Base-by-base conservation (phyloP, 208 protist genomes). In the Acanthamoeba sp. region DNA sequence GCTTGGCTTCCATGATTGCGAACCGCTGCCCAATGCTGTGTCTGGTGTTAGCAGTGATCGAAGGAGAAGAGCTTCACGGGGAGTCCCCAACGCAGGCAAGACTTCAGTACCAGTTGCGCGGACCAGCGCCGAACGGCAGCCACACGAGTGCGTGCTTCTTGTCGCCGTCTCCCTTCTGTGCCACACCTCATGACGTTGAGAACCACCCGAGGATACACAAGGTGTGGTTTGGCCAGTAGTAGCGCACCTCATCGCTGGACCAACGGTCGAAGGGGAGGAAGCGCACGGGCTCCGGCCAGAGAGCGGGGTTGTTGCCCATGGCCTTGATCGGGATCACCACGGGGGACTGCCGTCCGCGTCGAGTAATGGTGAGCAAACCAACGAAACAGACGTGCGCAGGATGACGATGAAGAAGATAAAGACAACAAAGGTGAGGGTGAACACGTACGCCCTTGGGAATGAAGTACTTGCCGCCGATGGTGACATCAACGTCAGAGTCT, bases 181-280 rank as follows among this genome's bases (percentile, higher is more conserved):
- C 12, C 45, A 50, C 7, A 50, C n/a, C n/a, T n/a, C 45, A 50
- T 50, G 12, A 3, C 45, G 45, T 48, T 48, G 45, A 14, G 10
- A 69, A 7, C 59, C 4, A 82, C 7, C 71, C 6, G 45, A 48
- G 45, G 45, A 2, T 14, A 2, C 4, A 22, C 2, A n/a, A 6
- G 18, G 4, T 14, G 45, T 3, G 69, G 3, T 18, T 18, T 22
- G 29, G 27, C n/a, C 7, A n/a, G 16, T 73, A n/a, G n/a, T n/a
- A 5, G 24, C 38, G 76, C 27, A 59, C 76, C 45, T 89, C 85
- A 22, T 91, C 85, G 22, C 62, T 42, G 34, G 22, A 24, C 85
- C 85, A 91, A 0, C 85, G 48, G 45, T 91, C 85, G 34, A 91
- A 91, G 32, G 85, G 85, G 16, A 42, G 50, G 85, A 91, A 91